Evolutionary conservation across 1,139 yeast species (phyloP).

Genomic region (Yamadazyma aaseri): DNA sequence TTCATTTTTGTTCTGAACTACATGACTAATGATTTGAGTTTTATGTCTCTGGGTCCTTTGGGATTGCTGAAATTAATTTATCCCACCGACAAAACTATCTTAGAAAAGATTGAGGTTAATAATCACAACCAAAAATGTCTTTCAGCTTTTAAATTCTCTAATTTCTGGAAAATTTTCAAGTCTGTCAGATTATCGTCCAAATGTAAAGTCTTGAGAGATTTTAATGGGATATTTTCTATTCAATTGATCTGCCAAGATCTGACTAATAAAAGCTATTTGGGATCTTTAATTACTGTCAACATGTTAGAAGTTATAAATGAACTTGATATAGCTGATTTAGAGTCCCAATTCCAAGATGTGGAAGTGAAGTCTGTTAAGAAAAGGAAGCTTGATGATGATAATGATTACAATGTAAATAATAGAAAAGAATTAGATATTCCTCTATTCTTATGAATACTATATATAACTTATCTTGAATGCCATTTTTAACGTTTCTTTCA

Average conservation of each 20-base stretch:
- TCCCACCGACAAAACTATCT: slow-evolving; percentile 61
- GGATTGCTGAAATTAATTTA: slow-evolving; percentile 68
- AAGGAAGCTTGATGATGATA: slow-evolving; percentile 7
- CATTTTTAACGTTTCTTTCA: slow-evolving; percentile 42
- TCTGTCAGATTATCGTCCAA: slow-evolving; percentile 58
- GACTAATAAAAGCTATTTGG: slow-evolving; percentile 42
- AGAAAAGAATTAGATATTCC: slow-evolving; percentile 14
- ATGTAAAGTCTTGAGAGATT: slow-evolving; percentile 60
- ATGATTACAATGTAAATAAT: background rate
- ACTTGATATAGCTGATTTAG: slow-evolving; percentile 7
- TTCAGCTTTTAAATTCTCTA: slow-evolving; percentile 43
- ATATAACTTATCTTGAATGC: slow-evolving; percentile 46
- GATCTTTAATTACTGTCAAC: slow-evolving; percentile 62
- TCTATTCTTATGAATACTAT: slow-evolving; percentile 13
- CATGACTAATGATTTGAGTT: slow-evolving; percentile 36
- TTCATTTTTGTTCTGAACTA: slow-evolving; percentile 43
- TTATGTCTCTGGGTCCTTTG: slow-evolving; percentile 66
- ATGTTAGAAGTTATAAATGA: slow-evolving; percentile 43
- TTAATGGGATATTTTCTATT: slow-evolving; percentile 50
- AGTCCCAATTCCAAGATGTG: slow-evolving; percentile 8
- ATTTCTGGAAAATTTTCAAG: slow-evolving; percentile 51
- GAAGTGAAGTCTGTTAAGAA: slow-evolving; percentile 7
- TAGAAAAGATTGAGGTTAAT: slow-evolving; percentile 46
- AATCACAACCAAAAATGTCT: slow-evolving; percentile 13
- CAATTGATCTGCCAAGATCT: slow-evolving; percentile 41